Conservation (phyloP, 768 basidiomycete species). For the Lentinula sp. region DNA sequence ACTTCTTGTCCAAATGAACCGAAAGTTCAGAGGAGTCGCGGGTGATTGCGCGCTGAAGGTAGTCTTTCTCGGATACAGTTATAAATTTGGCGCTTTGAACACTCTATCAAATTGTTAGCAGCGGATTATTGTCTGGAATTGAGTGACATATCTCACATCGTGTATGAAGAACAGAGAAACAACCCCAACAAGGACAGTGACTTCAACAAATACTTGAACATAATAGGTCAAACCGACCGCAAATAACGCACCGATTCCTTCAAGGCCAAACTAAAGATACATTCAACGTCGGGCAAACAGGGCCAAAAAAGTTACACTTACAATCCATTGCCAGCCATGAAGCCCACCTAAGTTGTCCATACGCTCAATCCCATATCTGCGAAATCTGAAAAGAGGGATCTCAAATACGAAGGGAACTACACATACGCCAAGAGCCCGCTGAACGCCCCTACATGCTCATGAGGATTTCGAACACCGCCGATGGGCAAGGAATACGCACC, state of each 20-base stretch:
- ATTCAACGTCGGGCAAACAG: background rate
- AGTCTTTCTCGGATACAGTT: constrained; percentile 33
- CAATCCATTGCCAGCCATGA: constrained; percentile 47
- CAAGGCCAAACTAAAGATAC: constrained; percentile 34
- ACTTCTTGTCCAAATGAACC: constrained; percentile 37
- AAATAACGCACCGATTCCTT: constrained; percentile 28
- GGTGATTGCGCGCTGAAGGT: constrained; percentile 34
- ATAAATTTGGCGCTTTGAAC: constrained; percentile 50
- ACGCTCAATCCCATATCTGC: constrained; percentile 38
- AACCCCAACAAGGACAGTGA: constrained; percentile 34
- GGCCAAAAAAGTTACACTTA: constrained; percentile 15
- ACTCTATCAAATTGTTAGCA: constrained; percentile 34
- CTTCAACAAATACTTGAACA: constrained; percentile 1
- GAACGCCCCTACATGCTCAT: constrained; percentile 27
- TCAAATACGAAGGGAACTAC: constrained; percentile 12
- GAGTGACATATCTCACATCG: constrained; percentile 24
- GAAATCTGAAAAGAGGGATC: background rate
- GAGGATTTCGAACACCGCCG: background rate
- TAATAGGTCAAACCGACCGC: background rate
- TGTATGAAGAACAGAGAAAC: constrained; percentile 34
- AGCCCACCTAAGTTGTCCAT: constrained; percentile 33
- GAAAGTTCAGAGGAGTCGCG: constrained; percentile 38
- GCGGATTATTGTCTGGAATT: background rate
- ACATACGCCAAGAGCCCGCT: constrained; percentile 47
- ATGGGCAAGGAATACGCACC: constrained; percentile 18